phyloP scores from a whole-genome alignment of 345 rosid genomes.

The Geranium brycei region DNA sequence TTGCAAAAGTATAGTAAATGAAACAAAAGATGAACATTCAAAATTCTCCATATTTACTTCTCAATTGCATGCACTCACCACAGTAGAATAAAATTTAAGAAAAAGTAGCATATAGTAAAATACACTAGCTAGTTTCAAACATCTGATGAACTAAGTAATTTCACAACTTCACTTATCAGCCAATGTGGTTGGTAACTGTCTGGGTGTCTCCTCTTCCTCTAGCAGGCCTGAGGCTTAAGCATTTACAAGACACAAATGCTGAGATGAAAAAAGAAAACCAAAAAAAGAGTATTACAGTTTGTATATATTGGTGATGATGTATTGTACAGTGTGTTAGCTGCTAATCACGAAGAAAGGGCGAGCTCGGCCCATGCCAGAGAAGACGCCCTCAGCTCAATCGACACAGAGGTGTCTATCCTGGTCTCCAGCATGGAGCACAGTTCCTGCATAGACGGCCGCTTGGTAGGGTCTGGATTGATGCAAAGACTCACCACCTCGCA shows the following conservation, averaged over 20 bases:
- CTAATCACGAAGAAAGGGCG: constrained; percentile 54
- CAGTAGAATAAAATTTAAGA: too few relatives aligned
- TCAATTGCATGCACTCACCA: too few relatives aligned
- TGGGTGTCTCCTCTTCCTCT: neutral
- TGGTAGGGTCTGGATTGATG: constrained; percentile 40
- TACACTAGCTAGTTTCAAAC: too few relatives aligned
- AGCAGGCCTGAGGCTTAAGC: neutral
- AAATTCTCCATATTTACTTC: too few relatives aligned
- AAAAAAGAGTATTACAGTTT: neutral
- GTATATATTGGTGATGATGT: neutral
- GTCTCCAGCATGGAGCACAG: constrained; percentile 47
- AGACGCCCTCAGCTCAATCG: constrained; percentile 65
- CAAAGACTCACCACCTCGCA: constrained; percentile 70
- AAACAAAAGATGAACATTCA: too few relatives aligned
- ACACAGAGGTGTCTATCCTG: constrained; percentile 54
- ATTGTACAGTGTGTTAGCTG: constrained; percentile 36
- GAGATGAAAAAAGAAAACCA: too few relatives aligned
- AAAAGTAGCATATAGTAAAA: too few relatives aligned
- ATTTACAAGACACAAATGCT: neutral
- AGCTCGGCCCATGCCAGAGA: constrained; percentile 98
- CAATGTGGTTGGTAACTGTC: neutral
- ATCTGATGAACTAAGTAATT: neutral
- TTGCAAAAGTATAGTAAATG: too few relatives aligned
- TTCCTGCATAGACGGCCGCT: constrained; percentile 59
- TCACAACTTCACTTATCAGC: neutral